Percentiles rank a stretch among this genome's conserved stretches.
Conservation (phyloP, 257 asterid genomes). For the Haberlea rhodopensis region DNA sequence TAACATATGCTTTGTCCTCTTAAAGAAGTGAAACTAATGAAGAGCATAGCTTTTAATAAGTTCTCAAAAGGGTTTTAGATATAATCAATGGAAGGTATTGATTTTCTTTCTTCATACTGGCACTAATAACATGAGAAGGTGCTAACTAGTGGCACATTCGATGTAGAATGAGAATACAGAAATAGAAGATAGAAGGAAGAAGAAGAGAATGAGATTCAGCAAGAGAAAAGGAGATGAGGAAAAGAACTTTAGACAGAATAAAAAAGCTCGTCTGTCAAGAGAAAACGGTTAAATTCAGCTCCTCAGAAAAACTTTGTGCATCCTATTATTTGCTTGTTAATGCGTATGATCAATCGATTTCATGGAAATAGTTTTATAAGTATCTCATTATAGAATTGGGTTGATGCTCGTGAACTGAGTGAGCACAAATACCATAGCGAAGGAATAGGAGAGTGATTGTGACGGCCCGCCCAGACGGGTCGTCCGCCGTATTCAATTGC, state of each 20-base stretch:
- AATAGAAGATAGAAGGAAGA: background rate
- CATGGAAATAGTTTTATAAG: background rate
- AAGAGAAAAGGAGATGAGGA: background rate
- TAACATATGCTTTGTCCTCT: constrained; percentile 1
- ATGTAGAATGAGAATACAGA: too few relatives aligned
- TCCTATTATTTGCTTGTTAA: too few relatives aligned
- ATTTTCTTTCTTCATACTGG: background rate
- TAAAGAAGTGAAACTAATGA: background rate
- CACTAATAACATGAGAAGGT: background rate
- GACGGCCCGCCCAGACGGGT: too few relatives aligned
- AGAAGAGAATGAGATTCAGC: too few relatives aligned
- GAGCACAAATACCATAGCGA: too few relatives aligned
- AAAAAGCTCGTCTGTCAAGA: background rate
- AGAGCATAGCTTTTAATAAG: background rate
- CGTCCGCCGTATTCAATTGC: too few relatives aligned
- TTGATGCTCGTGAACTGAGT: too few relatives aligned
- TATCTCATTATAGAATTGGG: background rate
- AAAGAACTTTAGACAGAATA: background rate
- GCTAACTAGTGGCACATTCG: background rate
- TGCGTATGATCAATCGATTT: too few relatives aligned
- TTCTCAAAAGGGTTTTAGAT: background rate
- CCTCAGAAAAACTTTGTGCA: background rate
- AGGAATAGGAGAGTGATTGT: too few relatives aligned
- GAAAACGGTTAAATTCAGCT: background rate
- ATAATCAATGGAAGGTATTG: background rate